Evolutionary conservation across 441 rosid species (phyloP).

Genomic region (Syzygium syzygioides): DNA sequence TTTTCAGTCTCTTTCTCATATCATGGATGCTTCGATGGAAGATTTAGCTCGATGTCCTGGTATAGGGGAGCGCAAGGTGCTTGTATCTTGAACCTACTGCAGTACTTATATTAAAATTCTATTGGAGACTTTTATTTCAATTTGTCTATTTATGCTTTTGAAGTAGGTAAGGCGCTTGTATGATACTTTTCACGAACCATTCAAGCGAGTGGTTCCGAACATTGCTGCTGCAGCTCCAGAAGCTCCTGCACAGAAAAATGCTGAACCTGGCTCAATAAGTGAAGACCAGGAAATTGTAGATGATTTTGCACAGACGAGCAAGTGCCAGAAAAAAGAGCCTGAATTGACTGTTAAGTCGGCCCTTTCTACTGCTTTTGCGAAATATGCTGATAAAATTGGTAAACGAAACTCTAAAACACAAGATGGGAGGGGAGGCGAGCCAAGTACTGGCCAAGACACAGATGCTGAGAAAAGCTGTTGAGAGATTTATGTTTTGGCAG

Average conservation of each 20-base stretch:
- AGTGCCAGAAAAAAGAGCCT: constrained; percentile 55
- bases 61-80: constrained; percentile 94
- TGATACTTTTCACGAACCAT: constrained; percentile 95
- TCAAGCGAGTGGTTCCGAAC: constrained; percentile 58
- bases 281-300: constrained; percentile 35
- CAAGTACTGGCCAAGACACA: constrained; percentile 19
- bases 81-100: background rate
- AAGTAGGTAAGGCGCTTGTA: constrained; percentile 77
- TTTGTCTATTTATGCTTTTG: background rate
- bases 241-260: constrained; percentile 25
- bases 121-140: background rate
- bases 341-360: constrained; percentile 66
- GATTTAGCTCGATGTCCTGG: constrained; percentile 96
- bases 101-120: background rate
- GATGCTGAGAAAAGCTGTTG: constrained; percentile 9
- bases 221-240: constrained; percentile 36
- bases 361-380: constrained; percentile 68
- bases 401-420: constrained; percentile 26
- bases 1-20: constrained; percentile 79
- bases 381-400: constrained; percentile 46
- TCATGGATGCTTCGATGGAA: constrained; percentile 96
- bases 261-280: constrained; percentile 27
- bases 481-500: background rate
- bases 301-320: constrained; percentile 34
- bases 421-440: constrained; percentile 26